Evolutionary conservation across 2,329 filamentous ascomycete genomes (phyloP), one percentile per base, ranked within the genome.

Genomic region (Lanzia echinophila): DNA sequence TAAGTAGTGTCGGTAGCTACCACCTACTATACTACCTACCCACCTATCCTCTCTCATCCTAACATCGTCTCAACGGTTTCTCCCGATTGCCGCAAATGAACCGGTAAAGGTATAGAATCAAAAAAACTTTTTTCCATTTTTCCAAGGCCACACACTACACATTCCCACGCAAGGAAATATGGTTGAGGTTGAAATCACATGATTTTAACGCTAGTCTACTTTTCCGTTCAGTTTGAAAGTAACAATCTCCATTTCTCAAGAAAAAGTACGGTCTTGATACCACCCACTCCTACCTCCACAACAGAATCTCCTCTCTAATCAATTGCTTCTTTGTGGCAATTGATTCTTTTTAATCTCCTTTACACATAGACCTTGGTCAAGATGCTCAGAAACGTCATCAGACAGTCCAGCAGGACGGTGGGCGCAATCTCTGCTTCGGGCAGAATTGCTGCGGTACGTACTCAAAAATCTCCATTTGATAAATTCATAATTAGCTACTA

Each of bases 321-420:
- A 81, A 79, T 82, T 82, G 79, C 78, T 75, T 79, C 81, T 81
- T 77, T 75, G 59, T 72, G 77, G 81, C 81, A 83, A 82, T 84
- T 84, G 81, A 75, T 74, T 75, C 73, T 73, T 72, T 71, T 65
- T 73, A 74, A 69, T 70, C 69, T 73, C 71, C 70, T 71, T 73
- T 71, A 76, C 73, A 70, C 70, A 72, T 69, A 76, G 67, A 74
- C 69, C 73, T 73, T 75, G 79, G 71, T 74, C 73, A 81, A 75
- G 79, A 96, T 97, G 92, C 95, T 96, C 84, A 90, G 92, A 80
- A 95, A 88, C 86, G 91, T 92, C 81, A 83, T 97, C 79, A 86
- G 91, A 81, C 90, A 95, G 83, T 95, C 90, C 76, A 87, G 87
- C 81, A 90, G 91, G 82, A 87, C 88, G 77, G 88, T 92, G 78